A percentile compares a stretch with the other conserved stretches of the same genome.
These are phyloP conservation scores for Aaosphaeria arxii DNA, from an alignment of 2,329 filamentous ascomycete species.

Conservation along the genomic window DNA sequence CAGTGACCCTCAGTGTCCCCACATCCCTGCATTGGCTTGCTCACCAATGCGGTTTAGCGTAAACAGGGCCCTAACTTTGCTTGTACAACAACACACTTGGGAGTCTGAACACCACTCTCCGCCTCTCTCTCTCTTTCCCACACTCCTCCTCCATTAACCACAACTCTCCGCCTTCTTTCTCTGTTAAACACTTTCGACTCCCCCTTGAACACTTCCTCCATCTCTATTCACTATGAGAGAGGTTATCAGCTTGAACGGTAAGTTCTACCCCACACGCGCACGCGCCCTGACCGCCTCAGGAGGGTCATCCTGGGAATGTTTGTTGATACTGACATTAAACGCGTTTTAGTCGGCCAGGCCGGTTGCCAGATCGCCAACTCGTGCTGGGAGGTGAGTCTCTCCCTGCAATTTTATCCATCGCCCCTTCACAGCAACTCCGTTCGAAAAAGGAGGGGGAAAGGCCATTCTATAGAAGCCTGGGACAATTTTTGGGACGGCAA, in stretches of 20 bases:
- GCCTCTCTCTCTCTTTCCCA: conserved; percentile 19
- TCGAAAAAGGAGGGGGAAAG: conserved; percentile 22
- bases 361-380: conserved; percentile 99
- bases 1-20: too few relatives aligned
- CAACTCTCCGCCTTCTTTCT: not conserved
- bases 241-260: conserved; percentile 99
- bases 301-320: conserved; percentile 17
- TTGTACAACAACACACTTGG: not conserved
- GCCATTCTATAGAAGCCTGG: not conserved
- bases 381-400: conserved; percentile 93
- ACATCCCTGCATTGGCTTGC: too few relatives aligned
- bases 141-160: conserved; percentile 10
- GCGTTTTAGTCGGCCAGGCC: conserved; percentile 87
- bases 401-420: not conserved
- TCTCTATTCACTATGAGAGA: conserved; percentile 78
- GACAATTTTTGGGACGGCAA: conserved; percentile 31
- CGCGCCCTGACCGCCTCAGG: conserved; percentile 44
- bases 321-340: conserved; percentile 52
- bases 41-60: not conserved
- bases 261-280: conserved; percentile 41
- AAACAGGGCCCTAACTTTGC: conserved; percentile 8
- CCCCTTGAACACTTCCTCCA: conserved; percentile 23
- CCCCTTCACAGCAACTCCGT: not conserved
- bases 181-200: conserved; percentile 10
- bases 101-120: conserved; percentile 6